Percentiles rank a stretch among this genome's conserved stretches.
Conservation (phyloP, 768 basidiomycete genomes). For the Lentinula aciculospora region DNA sequence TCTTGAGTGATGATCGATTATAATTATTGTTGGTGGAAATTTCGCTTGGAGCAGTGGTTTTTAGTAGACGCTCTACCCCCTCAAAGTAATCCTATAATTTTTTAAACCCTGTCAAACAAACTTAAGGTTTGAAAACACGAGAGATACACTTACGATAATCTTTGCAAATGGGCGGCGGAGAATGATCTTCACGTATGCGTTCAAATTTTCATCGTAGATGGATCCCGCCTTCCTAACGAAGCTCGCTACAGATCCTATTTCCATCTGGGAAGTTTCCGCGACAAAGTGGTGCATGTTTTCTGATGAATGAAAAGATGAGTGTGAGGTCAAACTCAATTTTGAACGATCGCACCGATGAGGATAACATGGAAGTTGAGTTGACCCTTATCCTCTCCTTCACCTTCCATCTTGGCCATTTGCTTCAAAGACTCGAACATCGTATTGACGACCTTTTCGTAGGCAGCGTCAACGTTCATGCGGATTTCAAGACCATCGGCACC, state of each 20-base stretch:
- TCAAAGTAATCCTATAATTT: conserved; percentile 84
- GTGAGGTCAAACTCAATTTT: neutral
- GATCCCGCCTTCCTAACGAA: conserved; percentile 72
- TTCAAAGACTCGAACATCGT: conserved; percentile 91
- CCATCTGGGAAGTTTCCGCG: conserved; percentile 69
- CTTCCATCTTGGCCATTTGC: conserved; percentile 94
- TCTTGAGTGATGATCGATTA: conserved; percentile 74
- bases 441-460: conserved; percentile 85
- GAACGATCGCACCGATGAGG: conserved; percentile 66
- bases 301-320: conserved; percentile 23
- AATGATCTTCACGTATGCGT: conserved; percentile 81
- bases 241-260: conserved; percentile 52
- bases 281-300: conserved; percentile 98
- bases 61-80: conserved; percentile 81
- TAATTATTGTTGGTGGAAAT: conserved; percentile 72
- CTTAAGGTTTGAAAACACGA: neutral
- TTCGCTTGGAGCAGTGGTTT: conserved; percentile 73
- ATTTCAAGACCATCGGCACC: conserved; percentile 75
- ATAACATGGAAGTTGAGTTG: conserved; percentile 96
- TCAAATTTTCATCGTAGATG: conserved; percentile 87
- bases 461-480: conserved; percentile 67
- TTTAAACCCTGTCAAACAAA: neutral
- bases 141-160: conserved; percentile 59
- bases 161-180: conserved; percentile 83
- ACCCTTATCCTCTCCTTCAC: conserved; percentile 92